phyloP scores from a whole-genome alignment of 139 green algal species.

The Micractinium sp. region DNA sequence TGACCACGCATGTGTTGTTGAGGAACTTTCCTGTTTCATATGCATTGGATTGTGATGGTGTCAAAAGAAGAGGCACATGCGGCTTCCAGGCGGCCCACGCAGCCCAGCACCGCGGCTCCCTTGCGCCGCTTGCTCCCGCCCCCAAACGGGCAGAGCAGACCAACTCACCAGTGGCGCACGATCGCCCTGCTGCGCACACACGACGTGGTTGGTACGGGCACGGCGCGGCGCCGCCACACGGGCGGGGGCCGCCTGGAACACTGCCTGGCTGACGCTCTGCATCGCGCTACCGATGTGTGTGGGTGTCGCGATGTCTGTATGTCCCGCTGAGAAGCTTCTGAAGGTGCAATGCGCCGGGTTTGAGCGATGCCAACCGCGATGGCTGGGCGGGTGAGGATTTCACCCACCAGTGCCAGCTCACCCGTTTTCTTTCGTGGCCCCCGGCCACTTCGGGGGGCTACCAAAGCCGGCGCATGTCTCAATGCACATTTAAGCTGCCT shows the following conservation, averaged over 20 bases:
- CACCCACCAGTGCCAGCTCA: neutral
- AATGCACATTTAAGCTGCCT: neutral
- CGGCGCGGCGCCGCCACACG: neutral
- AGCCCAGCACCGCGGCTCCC: neutral
- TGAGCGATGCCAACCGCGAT: neutral
- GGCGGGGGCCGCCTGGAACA: constrained; percentile 4
- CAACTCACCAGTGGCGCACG: constrained; percentile 15
- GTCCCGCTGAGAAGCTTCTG: neutral
- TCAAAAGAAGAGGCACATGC: no score
- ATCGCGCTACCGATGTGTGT: neutral
- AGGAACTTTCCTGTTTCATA: no score
- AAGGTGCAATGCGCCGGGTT: neutral
- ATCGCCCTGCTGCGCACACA: constrained; percentile 19
- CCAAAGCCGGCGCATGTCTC: no score
- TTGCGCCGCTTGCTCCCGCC: neutral
- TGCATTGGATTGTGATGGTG: no score
- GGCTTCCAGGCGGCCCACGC: neutral
- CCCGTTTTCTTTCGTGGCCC: no score
- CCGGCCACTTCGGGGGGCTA: no score
- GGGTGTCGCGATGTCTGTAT: neutral
- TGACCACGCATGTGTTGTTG: no score
- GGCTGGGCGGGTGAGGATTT: neutral
- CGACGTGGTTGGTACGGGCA: neutral
- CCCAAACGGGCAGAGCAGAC: neutral
- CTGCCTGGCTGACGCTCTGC: neutral